phyloP scores from a whole-genome alignment of 2,329 filamentous ascomycete species.

The Aspergillus persii region DNA sequence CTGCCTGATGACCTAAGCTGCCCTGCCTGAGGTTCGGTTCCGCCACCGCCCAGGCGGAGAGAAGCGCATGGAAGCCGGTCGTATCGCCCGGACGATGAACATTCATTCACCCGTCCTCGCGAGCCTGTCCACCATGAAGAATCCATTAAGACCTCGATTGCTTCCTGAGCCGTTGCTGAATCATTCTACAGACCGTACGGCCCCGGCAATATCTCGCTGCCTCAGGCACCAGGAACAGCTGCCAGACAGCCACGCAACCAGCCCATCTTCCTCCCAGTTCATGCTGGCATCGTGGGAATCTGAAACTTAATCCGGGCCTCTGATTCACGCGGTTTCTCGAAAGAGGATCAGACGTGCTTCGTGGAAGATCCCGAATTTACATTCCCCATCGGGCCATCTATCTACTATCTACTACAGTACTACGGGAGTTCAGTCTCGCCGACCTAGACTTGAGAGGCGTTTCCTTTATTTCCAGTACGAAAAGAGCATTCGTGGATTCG shows the following conservation, averaged over 20 bases:
- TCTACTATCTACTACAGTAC: no score
- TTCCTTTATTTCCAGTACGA: no score
- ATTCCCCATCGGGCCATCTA: no score
- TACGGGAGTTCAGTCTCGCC: no score
- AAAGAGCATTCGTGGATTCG: no score
- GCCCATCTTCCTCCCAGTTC: not conserved
- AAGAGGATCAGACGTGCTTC: not conserved
- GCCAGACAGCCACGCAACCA: not conserved
- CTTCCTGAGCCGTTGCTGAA: no score
- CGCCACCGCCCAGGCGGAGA: conserved; percentile 28
- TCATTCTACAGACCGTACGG: not conserved
- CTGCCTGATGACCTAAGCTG: conserved; percentile 32
- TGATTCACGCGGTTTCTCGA: not conserved
- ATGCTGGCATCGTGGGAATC: not conserved
- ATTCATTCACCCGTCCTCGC: not conserved
- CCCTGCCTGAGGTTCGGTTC: conserved; percentile 10
- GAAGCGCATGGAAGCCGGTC: conserved; percentile 41
- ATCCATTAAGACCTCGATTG: no score
- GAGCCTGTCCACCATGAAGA: no score
- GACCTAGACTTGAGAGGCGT: no score
- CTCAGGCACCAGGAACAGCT: not conserved
- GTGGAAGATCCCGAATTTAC: no score
- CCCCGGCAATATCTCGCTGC: not conserved
- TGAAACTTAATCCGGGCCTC: not conserved
- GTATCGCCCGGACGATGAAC: conserved; percentile 15